Conservation (phyloP, 495 filamentous ascomycete genomes). For the Aspergillus nidulans region DNA sequence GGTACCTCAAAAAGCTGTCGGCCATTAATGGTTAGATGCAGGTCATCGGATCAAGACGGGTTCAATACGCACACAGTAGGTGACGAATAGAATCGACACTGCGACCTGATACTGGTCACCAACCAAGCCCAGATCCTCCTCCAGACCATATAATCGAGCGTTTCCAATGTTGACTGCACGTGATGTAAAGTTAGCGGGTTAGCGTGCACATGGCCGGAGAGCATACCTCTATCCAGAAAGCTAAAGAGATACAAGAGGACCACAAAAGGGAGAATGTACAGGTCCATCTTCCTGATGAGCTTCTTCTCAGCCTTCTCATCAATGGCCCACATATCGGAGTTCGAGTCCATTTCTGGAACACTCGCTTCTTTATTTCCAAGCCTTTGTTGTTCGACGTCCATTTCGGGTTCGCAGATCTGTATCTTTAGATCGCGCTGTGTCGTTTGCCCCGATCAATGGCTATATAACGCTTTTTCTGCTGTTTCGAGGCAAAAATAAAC, state of each 20-base stretch:
- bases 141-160: conserved; percentile 63
- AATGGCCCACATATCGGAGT: conserved; percentile 23
- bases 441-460: background rate
- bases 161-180: conserved; percentile 71
- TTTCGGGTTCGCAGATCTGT: conserved; percentile 12
- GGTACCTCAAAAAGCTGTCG: conserved; percentile 40
- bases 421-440: background rate
- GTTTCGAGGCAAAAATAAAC: background rate
- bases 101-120: conserved; percentile 65
- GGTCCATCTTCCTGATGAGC: conserved; percentile 53
- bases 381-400: conserved; percentile 14
- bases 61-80: conserved; percentile 48
- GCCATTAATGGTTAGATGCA: conserved; percentile 2
- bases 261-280: conserved; percentile 56
- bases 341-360: background rate
- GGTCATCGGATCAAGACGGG: background rate
- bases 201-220: conserved; percentile 5
- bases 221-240: conserved; percentile 57
- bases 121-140: conserved; percentile 58
- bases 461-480: background rate
- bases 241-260: conserved; percentile 60
- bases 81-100: conserved; percentile 71
- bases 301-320: conserved; percentile 41
- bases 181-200: background rate
- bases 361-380: background rate